A percentile compares a stretch with the other conserved stretches of the same genome.
Evolutionary conservation across 2,329 filamentous ascomycete species (phyloP).

Genomic region (Alternaria ventricosa): DNA sequence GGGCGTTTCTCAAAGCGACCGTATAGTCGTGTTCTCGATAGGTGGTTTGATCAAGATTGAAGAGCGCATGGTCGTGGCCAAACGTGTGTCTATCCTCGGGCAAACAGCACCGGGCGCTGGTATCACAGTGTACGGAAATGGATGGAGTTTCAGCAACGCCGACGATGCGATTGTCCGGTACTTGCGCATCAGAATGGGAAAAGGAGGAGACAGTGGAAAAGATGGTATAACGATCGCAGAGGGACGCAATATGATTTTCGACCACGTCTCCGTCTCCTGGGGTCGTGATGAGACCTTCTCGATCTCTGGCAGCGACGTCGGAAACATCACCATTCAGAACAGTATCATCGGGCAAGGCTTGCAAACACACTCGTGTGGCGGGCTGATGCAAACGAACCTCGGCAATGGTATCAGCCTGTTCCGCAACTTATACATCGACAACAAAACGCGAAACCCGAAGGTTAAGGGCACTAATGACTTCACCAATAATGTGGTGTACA

Average conservation of each 20-base stretch:
- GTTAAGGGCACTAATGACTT: conserved; percentile 65
- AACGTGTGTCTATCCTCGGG: conserved; percentile 58
- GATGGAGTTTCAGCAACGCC: conserved; percentile 60
- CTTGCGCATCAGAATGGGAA: conserved; percentile 62
- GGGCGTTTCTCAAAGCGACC: conserved; percentile 56
- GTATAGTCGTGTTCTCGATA: conserved; percentile 59
- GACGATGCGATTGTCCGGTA: conserved; percentile 63
- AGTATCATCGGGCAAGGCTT: conserved; percentile 63
- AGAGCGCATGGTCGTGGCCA: conserved; percentile 56
- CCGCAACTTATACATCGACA: conserved; percentile 64
- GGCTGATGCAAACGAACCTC: conserved; percentile 57
- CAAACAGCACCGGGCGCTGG: conserved; percentile 60
- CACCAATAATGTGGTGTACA: conserved; percentile 60
- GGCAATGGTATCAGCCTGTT: conserved; percentile 58
- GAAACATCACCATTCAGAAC: conserved; percentile 60
- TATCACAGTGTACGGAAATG: conserved; percentile 63
- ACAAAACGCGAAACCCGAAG: conserved; percentile 64
- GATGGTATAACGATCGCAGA: conserved; percentile 62
- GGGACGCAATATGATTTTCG: conserved; percentile 62
- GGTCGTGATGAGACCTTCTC: conserved; percentile 64
- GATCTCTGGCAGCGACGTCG: conserved; percentile 55
- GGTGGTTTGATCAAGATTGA: conserved; percentile 59
- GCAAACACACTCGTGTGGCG: conserved; percentile 61
- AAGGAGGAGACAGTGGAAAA: conserved; percentile 59
- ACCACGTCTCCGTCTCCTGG: conserved; percentile 62